Evolutionary conservation across 805 yeast genomes (phyloP), one percentile per base, ranked within the genome.

Genomic region (Zygosaccharomyces lentus): DNA sequence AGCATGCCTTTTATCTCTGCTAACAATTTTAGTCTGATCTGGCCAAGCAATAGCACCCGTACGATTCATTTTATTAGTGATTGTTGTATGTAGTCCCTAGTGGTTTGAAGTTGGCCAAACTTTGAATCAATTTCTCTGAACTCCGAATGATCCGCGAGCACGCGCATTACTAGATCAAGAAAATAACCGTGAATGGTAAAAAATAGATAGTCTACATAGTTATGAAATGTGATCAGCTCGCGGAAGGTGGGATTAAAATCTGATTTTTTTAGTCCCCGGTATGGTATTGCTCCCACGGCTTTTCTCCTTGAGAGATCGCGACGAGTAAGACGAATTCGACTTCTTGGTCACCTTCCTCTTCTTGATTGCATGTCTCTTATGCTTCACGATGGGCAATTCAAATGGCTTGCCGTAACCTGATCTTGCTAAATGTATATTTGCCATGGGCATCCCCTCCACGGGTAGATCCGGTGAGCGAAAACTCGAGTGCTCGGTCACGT

Each of bases 1-100:
- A 49, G 40, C 61, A 49, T 38, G 59, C 51, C 43, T 57, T 49
- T 37, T 55, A 29, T 9, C 63, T 55, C 1, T 61, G 53, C 6
- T 55, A 45, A 29, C 49, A 29, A 51, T 58, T 12, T 53, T 52
- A 19, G 58, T 43, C 37, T 63, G 58, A 3, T 57, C 40, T 8
- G 64, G 64, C 64, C 65, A 59, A 23, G 29, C 35, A 30, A 48
- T 41, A n/a, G 41, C 7, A 26, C 17, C 34, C 23, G 16, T 26
- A 8, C 6, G 10, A 38, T 17, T 12, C 34, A 38, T 27, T 7
- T 25, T 26, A 12, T 8, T 9, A 12, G 16, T 6, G 27, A n/a
- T 24, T 12, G 24, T 6, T 16, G 21, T 12, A 15, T 9, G 9
- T 30, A 7, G 10, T 25, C 23, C 12, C 7, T 8, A 19, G 21